Conservation (phyloP, 1,284 basidiomycete species). For the Malassezia slooffiae region DNA sequence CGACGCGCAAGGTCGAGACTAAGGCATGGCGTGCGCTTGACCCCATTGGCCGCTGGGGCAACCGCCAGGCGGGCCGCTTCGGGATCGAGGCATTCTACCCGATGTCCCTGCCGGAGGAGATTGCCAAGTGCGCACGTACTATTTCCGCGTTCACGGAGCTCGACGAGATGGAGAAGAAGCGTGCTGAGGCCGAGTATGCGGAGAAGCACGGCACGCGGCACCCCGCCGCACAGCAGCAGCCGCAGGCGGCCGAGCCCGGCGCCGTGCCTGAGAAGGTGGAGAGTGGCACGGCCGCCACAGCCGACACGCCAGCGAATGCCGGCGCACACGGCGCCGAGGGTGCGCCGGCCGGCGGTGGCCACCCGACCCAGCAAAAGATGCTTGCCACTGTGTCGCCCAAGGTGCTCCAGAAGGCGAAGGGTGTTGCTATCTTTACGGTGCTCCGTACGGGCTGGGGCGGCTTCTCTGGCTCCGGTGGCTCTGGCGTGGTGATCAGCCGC, state of each 20-base stretch:
- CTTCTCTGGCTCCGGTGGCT: slow-evolving; percentile 30
- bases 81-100: slow-evolving; percentile 43
- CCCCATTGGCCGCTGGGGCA: slow-evolving; percentile 27
- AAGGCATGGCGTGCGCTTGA: slow-evolving; percentile 26
- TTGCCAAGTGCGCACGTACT: slow-evolving; percentile 41
- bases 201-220: too few species aligned
- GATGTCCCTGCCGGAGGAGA: slow-evolving; percentile 26
- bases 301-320: too few species aligned
- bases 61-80: slow-evolving; percentile 23
- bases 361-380: slow-evolving; percentile 35
- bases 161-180: too few species aligned
- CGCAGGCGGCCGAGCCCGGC: too few species aligned
- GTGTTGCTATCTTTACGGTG: slow-evolving; percentile 44
- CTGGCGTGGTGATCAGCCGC: slow-evolving; percentile 40
- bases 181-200: too few species aligned
- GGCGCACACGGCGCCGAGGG: too few species aligned
- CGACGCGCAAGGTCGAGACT: slow-evolving; percentile 27
- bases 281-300: too few species aligned
- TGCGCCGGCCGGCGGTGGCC: too few species aligned
- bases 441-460: slow-evolving; percentile 34
- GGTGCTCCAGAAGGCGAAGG: slow-evolving; percentile 25
- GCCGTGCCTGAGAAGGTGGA: too few species aligned
- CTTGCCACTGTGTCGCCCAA: slow-evolving; percentile 42
- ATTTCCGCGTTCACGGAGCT: slow-evolving; percentile 31
- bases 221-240: too few species aligned